phyloP scores from a whole-genome alignment of 1,139 yeast genomes.

The Candida tetrigidarum region DNA sequence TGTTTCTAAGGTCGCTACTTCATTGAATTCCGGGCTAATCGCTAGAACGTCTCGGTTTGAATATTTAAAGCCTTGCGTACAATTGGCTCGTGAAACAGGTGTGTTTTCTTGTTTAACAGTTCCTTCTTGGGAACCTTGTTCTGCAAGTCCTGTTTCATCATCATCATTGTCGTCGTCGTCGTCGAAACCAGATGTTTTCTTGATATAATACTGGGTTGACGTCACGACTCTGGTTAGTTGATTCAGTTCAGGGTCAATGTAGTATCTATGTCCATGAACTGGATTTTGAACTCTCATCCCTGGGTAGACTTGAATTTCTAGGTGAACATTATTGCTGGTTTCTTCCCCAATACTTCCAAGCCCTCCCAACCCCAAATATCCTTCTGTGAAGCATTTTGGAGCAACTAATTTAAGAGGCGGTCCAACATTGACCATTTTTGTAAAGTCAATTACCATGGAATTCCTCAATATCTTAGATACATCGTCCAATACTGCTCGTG shows the following conservation, averaged over 20 bases:
- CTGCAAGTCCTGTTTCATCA: too few species aligned
- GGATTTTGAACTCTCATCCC: slow-evolving; percentile 54
- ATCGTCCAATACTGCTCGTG: slow-evolving; percentile 21
- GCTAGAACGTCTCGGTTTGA: slow-evolving; percentile 56
- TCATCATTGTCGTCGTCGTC: slow-evolving; percentile 20
- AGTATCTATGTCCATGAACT: slow-evolving; percentile 36
- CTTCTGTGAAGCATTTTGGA: slow-evolving; percentile 41
- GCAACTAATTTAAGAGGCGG: slow-evolving; percentile 39
- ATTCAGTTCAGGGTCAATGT: slow-evolving; percentile 19
- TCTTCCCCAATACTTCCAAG: slow-evolving; percentile 17
- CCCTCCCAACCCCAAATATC: slow-evolving; percentile 42
- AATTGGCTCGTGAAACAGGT: slow-evolving; percentile 5
- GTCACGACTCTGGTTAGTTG: slow-evolving; percentile 21
- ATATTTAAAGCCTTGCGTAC: slow-evolving; percentile 58
- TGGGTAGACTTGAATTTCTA: slow-evolving; percentile 69
- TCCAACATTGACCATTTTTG: slow-evolving; percentile 16
- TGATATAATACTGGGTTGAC: slow-evolving; percentile 28
- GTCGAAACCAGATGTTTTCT: slow-evolving; percentile 14
- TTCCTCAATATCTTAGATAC: slow-evolving; percentile 18
- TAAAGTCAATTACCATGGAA: slow-evolving; percentile 16
- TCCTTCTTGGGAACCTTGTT: slow-evolving; percentile 17
- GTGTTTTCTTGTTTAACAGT: neutral
- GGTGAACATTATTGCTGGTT: slow-evolving; percentile 15
- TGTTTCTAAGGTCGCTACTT: slow-evolving; percentile 45
- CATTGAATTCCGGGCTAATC: slow-evolving; percentile 44